Evolutionary conservation across 169 alveolate species (phyloP).

Genomic region (Cystoisospora suis): DNA sequence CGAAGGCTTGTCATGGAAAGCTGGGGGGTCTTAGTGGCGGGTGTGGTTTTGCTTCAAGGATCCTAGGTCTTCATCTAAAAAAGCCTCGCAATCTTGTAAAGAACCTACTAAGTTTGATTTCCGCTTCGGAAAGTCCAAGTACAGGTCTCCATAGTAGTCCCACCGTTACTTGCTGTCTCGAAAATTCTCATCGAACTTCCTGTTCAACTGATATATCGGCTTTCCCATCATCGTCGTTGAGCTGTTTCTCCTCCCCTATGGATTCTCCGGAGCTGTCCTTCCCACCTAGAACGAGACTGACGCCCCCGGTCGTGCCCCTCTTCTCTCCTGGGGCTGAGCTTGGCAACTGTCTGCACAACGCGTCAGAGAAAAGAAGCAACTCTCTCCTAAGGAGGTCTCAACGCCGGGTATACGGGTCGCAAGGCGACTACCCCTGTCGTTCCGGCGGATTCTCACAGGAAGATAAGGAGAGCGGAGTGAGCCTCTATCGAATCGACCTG

Average conservation of each 20-base stretch:
- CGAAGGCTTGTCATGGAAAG: too few species aligned
- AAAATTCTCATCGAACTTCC: not conserved
- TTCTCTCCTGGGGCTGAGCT: not conserved
- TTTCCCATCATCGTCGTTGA: not conserved
- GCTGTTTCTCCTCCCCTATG: not conserved
- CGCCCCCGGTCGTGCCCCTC: slow-evolving; percentile 9
- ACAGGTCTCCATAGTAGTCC: too few species aligned
- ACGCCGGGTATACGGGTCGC: not conserved
- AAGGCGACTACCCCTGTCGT: not conserved
- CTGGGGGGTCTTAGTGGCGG: too few species aligned
- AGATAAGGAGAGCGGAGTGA: not conserved
- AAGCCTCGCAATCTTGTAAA: too few species aligned
- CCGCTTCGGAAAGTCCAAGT: too few species aligned
- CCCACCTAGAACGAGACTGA: too few species aligned
- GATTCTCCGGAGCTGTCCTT: too few species aligned
- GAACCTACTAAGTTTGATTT: too few species aligned
- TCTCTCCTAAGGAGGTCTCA: not conserved
- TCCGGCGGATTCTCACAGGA: not conserved
- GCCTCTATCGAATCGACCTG: not conserved
- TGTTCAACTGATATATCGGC: not conserved
- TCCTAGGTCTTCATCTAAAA: too few species aligned
- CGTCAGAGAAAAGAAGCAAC: not conserved
- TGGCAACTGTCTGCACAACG: not conserved
- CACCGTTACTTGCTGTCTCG: too few species aligned
- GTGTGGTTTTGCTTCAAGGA: too few species aligned